phyloP scores from a whole-genome alignment of 139 green algal species.

The Dunaliella primolecta region DNA sequence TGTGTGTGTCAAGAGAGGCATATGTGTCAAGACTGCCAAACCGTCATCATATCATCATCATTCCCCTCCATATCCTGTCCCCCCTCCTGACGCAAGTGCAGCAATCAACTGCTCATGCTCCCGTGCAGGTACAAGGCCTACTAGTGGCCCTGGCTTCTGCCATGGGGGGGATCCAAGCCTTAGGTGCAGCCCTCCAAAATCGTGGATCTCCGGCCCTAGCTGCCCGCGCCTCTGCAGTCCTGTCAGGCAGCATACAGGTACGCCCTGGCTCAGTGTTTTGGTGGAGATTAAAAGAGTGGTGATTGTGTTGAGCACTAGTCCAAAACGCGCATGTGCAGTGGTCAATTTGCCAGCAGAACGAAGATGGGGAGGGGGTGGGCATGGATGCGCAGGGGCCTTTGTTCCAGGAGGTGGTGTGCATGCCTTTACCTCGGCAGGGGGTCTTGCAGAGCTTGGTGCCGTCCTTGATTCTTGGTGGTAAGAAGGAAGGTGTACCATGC shows the following conservation, averaged over 20 bases:
- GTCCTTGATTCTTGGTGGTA: too few species aligned
- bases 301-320: neutral
- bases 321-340: neutral
- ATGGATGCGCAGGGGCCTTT: neutral
- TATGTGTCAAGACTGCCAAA: neutral
- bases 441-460: too few species aligned
- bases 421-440: too few species aligned
- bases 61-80: neutral
- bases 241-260: neutral
- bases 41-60: neutral
- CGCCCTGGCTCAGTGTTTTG: too few species aligned
- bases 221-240: neutral
- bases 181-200: neutral
- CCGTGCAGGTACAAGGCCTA: neutral
- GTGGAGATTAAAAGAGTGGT: too few species aligned
- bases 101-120: neutral
- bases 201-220: neutral
- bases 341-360: neutral
- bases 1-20: neutral
- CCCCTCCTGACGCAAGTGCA: too few species aligned
- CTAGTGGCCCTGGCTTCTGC: neutral
- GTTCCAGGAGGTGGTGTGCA: neutral
- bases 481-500: too few species aligned
- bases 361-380: neutral
- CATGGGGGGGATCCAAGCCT: neutral